These are phyloP conservation scores for Periconia sp. DNA, from an alignment of 2,329 filamentous ascomycete species.

Conservation along the genomic window DNA sequence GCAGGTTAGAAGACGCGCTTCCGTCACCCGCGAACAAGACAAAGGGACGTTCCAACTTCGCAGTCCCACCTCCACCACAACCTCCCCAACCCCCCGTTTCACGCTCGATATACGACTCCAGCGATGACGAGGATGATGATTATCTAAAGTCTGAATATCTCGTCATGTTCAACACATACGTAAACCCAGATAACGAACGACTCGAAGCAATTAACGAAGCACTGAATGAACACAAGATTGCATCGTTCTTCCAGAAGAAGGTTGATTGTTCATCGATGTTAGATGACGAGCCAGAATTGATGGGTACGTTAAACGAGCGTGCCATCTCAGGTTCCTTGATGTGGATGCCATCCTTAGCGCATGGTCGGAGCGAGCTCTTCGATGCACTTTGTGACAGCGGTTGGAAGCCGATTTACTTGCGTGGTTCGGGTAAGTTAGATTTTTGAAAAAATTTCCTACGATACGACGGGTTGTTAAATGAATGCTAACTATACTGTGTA, in stretches of 20 bases:
- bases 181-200: neutral
- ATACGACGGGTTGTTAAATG: no score
- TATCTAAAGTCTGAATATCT: neutral
- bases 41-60: no score
- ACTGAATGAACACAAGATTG: neutral
- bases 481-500: neutral
- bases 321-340: neutral
- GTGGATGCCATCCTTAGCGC: neutral
- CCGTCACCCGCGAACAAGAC: no score
- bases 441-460: no score
- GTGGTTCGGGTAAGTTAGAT: neutral
- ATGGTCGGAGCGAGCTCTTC: neutral
- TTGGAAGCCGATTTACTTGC: neutral
- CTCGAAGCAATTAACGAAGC: neutral
- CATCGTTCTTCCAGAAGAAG: neutral
- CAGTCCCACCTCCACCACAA: neutral
- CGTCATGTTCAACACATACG: neutral
- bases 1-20: no score
- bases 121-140: neutral
- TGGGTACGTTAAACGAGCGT: neutral
- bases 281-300: neutral
- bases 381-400: neutral
- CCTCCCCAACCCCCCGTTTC: neutral
- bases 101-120: neutral
- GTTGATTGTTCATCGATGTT: neutral